These are phyloP conservation scores for Hortiboletus flavorubellus DNA, from an alignment of 768 basidiomycete species.

Conservation along the genomic window DNA sequence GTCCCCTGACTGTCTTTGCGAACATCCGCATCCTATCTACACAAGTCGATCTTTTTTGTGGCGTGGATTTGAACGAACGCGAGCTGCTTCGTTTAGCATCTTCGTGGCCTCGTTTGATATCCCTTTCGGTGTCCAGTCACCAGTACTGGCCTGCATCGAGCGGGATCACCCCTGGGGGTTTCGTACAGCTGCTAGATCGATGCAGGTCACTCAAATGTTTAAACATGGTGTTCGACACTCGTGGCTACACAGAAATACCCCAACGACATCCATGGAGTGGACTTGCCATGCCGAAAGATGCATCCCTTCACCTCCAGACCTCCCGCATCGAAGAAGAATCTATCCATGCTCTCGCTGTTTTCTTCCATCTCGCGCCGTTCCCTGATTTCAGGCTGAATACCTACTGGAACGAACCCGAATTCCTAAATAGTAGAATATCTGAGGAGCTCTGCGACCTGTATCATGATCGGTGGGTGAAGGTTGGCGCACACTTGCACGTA, in stretches of 20 bases:
- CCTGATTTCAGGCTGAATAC: slow-evolving; percentile 1
- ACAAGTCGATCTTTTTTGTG: background rate
- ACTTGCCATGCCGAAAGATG: background rate
- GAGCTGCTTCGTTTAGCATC: slow-evolving; percentile 13
- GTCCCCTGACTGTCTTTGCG: slow-evolving; percentile 1
- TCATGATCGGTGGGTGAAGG: slow-evolving; percentile 5
- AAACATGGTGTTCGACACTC: slow-evolving; percentile 1
- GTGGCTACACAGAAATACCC: slow-evolving; percentile 7
- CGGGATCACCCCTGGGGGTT: slow-evolving; percentile 9
- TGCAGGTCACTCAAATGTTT: slow-evolving; percentile 11
- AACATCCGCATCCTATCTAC: slow-evolving; percentile 3
- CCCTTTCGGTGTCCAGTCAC: background rate
- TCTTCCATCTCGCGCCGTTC: slow-evolving; percentile 10
- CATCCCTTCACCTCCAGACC: background rate
- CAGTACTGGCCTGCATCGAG: slow-evolving; percentile 2
- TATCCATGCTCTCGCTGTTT: slow-evolving; percentile 7
- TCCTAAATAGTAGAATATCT: background rate
- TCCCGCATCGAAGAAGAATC: slow-evolving; percentile 5
- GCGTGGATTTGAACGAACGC: slow-evolving; percentile 3
- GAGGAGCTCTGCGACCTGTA: background rate
- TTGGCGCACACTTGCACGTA: background rate
- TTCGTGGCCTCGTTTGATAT: slow-evolving; percentile 11
- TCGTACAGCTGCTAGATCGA: slow-evolving; percentile 11
- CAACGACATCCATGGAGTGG: slow-evolving; percentile 12
- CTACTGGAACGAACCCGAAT: background rate